These are phyloP conservation scores for Platanthera zijinensis DNA, from an alignment of 106 monocot genomes.

Conservation along the genomic window DNA sequence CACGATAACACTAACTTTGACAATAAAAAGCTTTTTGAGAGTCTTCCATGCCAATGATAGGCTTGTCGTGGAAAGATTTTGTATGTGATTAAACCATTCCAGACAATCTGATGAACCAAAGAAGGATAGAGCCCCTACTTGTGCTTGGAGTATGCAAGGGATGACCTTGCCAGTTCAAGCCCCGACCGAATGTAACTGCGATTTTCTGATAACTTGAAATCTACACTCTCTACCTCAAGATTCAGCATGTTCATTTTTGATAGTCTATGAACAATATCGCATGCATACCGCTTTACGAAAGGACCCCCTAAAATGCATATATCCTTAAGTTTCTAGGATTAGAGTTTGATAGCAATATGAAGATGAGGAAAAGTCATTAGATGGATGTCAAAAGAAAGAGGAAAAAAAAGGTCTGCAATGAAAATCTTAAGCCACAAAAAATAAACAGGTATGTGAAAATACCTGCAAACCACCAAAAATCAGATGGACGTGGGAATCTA, in stretches of 20 bases:
- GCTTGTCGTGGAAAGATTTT: too few relatives aligned
- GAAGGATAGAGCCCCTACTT: too few relatives aligned
- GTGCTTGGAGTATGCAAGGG: too few relatives aligned
- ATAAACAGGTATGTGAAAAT: not conserved
- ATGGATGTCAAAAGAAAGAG: not conserved
- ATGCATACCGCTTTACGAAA: not conserved
- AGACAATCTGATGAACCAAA: too few relatives aligned
- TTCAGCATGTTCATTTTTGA: not conserved
- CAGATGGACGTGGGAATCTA: constrained; percentile 90
- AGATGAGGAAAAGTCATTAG: not conserved
- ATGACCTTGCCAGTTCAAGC: too few relatives aligned
- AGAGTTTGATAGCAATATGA: not conserved
- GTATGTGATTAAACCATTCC: too few relatives aligned
- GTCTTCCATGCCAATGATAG: too few relatives aligned
- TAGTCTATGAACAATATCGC: not conserved
- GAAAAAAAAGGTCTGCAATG: not conserved
- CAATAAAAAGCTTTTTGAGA: too few relatives aligned
- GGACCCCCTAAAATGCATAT: not conserved
- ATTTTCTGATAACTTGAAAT: too few relatives aligned
- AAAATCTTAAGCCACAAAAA: not conserved
- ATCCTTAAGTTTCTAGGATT: not conserved
- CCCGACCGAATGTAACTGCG: too few relatives aligned
- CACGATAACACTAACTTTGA: too few relatives aligned
- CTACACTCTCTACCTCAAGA: not conserved
- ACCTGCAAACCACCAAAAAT: constrained; percentile 87